Conservation (phyloP, 257 asterid species). For the Ilex asprella region DNA sequence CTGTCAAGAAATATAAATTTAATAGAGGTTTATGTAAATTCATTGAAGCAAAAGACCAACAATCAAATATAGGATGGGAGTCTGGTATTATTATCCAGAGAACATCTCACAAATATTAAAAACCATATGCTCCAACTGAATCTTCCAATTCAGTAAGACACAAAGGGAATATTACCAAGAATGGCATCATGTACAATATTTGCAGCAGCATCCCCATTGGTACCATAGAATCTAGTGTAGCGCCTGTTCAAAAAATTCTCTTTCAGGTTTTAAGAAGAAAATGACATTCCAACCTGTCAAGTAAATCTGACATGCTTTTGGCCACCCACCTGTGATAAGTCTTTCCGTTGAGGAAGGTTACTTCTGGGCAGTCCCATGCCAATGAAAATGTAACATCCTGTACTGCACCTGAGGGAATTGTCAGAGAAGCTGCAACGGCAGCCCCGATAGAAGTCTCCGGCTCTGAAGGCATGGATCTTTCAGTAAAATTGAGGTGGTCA, state of each 20-base stretch:
- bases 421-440: constrained; percentile 82
- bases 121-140: no score
- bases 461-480: constrained; percentile 69
- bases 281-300: constrained; percentile 7
- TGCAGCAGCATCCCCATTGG: constrained; percentile 59
- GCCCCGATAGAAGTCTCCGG: constrained; percentile 78
- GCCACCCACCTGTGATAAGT: constrained; percentile 75
- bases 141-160: background rate
- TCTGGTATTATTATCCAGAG: no score
- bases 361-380: constrained; percentile 94
- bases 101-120: no score
- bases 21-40: no score
- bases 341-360: constrained; percentile 68
- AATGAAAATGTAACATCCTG: constrained; percentile 65
- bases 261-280: constrained; percentile 18
- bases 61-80: no score
- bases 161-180: constrained; percentile 42
- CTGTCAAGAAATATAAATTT: no score
- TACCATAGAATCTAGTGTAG: constrained; percentile 75
- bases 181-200: constrained; percentile 80
- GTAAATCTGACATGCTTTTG: constrained; percentile 13
- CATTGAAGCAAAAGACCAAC: no score
- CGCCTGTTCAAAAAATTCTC: constrained; percentile 51
- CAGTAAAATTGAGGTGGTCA: constrained; percentile 61
- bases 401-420: constrained; percentile 58